Evolutionary conservation across 345 rosid genomes (phyloP), one percentile per base, ranked within the genome.

Genomic region (Eutrema yunnanense): DNA sequence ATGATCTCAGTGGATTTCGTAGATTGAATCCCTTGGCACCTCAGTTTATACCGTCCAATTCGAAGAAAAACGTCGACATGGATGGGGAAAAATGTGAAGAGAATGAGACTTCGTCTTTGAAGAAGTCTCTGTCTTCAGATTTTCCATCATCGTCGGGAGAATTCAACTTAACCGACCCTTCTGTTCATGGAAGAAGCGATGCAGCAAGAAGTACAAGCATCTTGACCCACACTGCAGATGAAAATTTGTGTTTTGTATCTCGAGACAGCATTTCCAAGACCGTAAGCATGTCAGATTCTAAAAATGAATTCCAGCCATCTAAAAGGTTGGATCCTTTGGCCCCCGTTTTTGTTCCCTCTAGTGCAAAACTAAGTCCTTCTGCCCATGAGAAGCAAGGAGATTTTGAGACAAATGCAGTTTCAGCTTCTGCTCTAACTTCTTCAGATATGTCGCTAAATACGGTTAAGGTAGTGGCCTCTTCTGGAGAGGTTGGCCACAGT

Each of bases 21-120:
- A 71, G 77, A 49, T 74, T 85, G 63, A 82, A 84, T 74, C 87
- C 87, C 7, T 52, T 83, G 60, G 89, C 95, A 6, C 87, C 88
- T 67, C 79, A 74, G 36, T 85, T 84, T 55, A 26, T 81, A 77
- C 85, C 86, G 16, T 78, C 73, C 32, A 78, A 7, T 77, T 72
- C 78, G 30, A 79, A 70, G 63, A 82, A 46, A 49, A 64, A 42
- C n/a, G 46, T 52, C 5, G 75, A 70, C 38, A 66, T 11, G 40
- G 48, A n/a, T 79, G 80, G 53, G 69, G 59, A 41, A 9, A 69
- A 64, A 61, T 65, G 33, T 69, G 69, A 47, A 64, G 73, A 47
- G 63, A 36, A 54, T 27, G 62, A 46, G 73, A 58, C 50, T 53
- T 73, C 57, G 0, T 64, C 81, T 74, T 66, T 72, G 64, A 78